A percentile compares a stretch with the other conserved stretches of the same genome.
phyloP scores from a whole-genome alignment of 169 alveolate genomes.

The Eimeria tenella region DNA sequence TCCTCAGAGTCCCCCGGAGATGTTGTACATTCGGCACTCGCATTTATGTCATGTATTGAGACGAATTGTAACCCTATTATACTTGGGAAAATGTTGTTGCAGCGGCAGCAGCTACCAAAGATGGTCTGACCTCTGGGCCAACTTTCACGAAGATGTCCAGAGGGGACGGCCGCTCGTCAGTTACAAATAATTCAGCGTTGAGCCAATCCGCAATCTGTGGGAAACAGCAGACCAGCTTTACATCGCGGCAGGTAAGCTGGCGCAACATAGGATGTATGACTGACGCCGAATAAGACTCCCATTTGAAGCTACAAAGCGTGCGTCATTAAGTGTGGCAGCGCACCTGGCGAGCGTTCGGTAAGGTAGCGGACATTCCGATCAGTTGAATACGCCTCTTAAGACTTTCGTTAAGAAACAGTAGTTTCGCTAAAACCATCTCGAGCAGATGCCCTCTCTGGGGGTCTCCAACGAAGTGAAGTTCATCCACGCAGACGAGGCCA shows the following conservation, averaged over 20 bases:
- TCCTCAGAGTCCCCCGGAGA: no score
- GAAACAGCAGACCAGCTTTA: background rate
- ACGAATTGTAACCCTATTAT: no score
- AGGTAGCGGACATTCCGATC: conserved; percentile 91
- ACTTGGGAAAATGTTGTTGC: background rate
- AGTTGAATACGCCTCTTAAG: conserved; percentile 82
- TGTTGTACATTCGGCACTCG: no score
- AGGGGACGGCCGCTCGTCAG: conserved; percentile 87
- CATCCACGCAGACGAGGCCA: conserved; percentile 85
- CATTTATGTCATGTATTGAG: no score
- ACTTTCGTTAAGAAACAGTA: conserved; percentile 79
- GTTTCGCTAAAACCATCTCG: conserved; percentile 81
- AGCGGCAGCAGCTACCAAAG: background rate
- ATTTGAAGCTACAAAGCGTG: background rate
- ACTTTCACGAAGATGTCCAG: conserved; percentile 80
- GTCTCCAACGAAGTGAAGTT: conserved; percentile 88
- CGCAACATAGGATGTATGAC: background rate
- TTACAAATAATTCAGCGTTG: conserved; percentile 86
- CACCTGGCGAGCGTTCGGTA: conserved; percentile 86
- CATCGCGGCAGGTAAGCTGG: background rate
- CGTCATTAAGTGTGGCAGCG: conserved; percentile 13
- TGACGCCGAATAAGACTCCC: background rate
- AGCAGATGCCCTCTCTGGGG: conserved; percentile 86
- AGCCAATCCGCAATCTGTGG: conserved; percentile 85
- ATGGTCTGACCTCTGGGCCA: conserved; percentile 49